Base-by-base conservation (phyloP, 2,329 filamentous ascomycete genomes). In the Myriosclerotinia scirpicola region DNA sequence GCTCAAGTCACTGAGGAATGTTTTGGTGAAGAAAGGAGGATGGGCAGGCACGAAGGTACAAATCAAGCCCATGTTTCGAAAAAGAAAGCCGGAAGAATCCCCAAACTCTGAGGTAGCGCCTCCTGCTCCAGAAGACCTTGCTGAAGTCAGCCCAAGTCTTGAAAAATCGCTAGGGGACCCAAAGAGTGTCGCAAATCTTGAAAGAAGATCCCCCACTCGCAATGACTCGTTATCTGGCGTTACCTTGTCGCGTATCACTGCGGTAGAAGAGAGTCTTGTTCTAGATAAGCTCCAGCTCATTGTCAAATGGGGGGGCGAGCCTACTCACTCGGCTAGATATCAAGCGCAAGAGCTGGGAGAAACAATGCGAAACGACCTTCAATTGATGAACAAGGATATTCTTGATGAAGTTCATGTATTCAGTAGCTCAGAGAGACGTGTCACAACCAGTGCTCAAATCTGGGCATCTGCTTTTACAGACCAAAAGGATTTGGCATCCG, bases 31-130 rank as follows among this genome's bases (percentile, higher is more conserved):
- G 79, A 99, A 99, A 78, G 93, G 93, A 1, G 88, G 88, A 26
- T 97, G 94, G 90, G 89, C 93, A 5, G 95, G 95, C 0, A 99
- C 95, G 1, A 99, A 99, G 78, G 93, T 99, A 2, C 95, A 99
- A 78, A 98, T 99, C 77, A 99, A 99, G 78, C 95, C 95, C 12
- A 97, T 99, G 93, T 99, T 99, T 78, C 88, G 93, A 62, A 97
- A 94, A 80, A 89, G 92, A 74, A 92, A 88, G 74, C 85, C 87
- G 3, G 86, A 90, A 61, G 86, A 88, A 70, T 34, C 56, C 20
- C 7, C 22, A 22, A 38, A 22, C 48, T 55, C 64, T 2, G 56
- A 54, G 36, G 48, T 34, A 40, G 48, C 50, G 17, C 44, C 40
- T 26, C 61, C 46, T 42, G 52, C 48, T 14, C 54, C 53, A 9